These are phyloP conservation scores for Eimeria sp. DNA, from an alignment of 169 alveolate genomes.

Conservation along the genomic window DNA sequence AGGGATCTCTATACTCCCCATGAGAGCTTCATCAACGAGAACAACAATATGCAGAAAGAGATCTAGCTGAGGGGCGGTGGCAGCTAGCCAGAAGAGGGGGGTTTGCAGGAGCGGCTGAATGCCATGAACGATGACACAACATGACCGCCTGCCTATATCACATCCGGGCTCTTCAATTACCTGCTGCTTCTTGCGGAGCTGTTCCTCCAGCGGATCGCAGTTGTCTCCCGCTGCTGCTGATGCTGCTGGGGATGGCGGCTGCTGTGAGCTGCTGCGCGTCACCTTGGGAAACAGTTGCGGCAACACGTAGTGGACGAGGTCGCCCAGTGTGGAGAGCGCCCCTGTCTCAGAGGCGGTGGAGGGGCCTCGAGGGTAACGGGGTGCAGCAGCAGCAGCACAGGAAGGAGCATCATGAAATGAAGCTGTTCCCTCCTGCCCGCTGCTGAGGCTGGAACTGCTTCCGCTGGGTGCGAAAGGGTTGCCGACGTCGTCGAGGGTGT, in stretches of 20 bases:
- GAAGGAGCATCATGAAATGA: background rate
- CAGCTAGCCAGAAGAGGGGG: slow-evolving; percentile 79
- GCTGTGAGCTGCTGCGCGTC: background rate
- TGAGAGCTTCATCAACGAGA: slow-evolving; percentile 63
- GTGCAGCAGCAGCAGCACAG: slow-evolving; percentile 24
- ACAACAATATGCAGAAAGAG: slow-evolving; percentile 74
- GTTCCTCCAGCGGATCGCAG: background rate
- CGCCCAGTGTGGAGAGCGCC: slow-evolving; percentile 76
- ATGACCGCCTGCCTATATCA: slow-evolving; percentile 28
- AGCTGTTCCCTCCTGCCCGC: background rate
- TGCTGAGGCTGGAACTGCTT: background rate
- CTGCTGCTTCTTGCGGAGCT: slow-evolving; percentile 34
- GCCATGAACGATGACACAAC: slow-evolving; percentile 79
- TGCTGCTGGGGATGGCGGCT: background rate
- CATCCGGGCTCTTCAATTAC: slow-evolving; percentile 12
- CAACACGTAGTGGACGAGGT: slow-evolving; percentile 60
- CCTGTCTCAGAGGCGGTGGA: background rate
- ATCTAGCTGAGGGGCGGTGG: slow-evolving; percentile 65
- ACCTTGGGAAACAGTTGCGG: slow-evolving; percentile 79
- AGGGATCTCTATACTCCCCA: slow-evolving; percentile 12
- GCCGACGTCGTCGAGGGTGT: slow-evolving; percentile 16
- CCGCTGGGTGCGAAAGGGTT: background rate
- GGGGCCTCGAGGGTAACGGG: background rate
- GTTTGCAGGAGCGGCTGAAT: slow-evolving; percentile 76
- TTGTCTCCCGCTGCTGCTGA: background rate